Evolutionary conservation across 495 filamentous ascomycete species (phyloP).

Genomic region (Delitschia confertaspora): DNA sequence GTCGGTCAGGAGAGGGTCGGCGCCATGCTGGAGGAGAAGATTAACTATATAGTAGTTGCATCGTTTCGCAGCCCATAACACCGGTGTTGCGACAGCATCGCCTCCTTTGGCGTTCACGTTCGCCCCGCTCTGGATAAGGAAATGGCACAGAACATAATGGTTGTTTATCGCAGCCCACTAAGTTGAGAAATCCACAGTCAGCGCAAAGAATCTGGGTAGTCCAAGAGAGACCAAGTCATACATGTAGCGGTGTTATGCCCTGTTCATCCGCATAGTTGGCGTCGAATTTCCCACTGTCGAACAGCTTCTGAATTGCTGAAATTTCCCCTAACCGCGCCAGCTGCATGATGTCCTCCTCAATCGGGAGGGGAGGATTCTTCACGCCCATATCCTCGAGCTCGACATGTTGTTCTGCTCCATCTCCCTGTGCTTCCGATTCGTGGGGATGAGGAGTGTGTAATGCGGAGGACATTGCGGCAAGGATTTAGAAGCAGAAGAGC

Average conservation of each 20-base stretch:
- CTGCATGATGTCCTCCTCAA: slow-evolving; percentile 91
- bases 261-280: slow-evolving; percentile 79
- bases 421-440: slow-evolving; percentile 12
- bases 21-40: slow-evolving; percentile 75
- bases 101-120: slow-evolving; percentile 92
- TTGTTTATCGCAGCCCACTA: slow-evolving; percentile 99
- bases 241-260: slow-evolving; percentile 90
- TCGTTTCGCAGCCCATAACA: slow-evolving; percentile 93
- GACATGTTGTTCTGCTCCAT: slow-evolving; percentile 19
- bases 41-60: slow-evolving; percentile 82
- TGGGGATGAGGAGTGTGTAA: slow-evolving; percentile 2
- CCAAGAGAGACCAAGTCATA: slow-evolving; percentile 38
- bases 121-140: slow-evolving; percentile 80
- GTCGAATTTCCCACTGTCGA: slow-evolving; percentile 69
- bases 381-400: slow-evolving; percentile 25
- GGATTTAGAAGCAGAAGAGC: neutral
- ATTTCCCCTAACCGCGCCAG: slow-evolving; percentile 83
- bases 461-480: slow-evolving; percentile 16
- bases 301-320: slow-evolving; percentile 75
- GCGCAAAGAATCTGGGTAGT: neutral
- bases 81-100: slow-evolving; percentile 83
- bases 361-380: slow-evolving; percentile 40
- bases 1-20: slow-evolving; percentile 81
- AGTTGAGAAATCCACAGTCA: no score
- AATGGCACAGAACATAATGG: slow-evolving; percentile 91